A percentile compares a stretch with the other conserved stretches of the same genome.
These are phyloP conservation scores for Leccinum arenicola DNA, from an alignment of 768 basidiomycete genomes.

Conservation along the genomic window DNA sequence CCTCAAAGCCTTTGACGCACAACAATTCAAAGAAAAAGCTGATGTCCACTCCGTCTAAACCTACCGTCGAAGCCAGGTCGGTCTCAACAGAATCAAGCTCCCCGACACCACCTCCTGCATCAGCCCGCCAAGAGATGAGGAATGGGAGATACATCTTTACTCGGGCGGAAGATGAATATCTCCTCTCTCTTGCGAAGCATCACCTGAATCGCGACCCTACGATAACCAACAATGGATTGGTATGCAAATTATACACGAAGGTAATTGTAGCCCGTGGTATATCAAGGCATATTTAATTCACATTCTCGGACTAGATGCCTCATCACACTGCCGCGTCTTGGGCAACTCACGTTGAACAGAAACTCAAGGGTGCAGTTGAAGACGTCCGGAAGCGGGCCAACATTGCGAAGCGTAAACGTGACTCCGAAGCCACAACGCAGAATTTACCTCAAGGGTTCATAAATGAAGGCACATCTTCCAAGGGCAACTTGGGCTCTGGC, in stretches of 20 bases:
- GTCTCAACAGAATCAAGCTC: slow-evolving; percentile 23
- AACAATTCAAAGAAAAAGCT: slow-evolving; percentile 10
- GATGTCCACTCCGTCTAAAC: background rate
- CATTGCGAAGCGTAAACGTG: slow-evolving; percentile 48
- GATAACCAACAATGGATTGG: slow-evolving; percentile 38
- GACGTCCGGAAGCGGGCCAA: slow-evolving; percentile 45
- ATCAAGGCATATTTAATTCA: background rate
- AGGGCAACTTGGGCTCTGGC: background rate
- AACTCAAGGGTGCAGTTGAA: slow-evolving; percentile 41
- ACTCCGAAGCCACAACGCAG: background rate
- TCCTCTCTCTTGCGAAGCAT: slow-evolving; percentile 40
- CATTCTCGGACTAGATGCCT: slow-evolving; percentile 47
- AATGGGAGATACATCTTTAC: slow-evolving; percentile 46
- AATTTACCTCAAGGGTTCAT: background rate
- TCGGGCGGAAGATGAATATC: slow-evolving; percentile 49
- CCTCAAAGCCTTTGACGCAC: slow-evolving; percentile 4
- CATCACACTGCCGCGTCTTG: slow-evolving; percentile 56
- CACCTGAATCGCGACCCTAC: slow-evolving; percentile 48
- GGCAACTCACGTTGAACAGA: slow-evolving; percentile 36
- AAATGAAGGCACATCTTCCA: background rate
- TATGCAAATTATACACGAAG: slow-evolving; percentile 42
- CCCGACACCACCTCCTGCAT: slow-evolving; percentile 46
- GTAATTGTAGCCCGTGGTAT: slow-evolving; percentile 29
- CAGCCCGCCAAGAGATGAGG: slow-evolving; percentile 26
- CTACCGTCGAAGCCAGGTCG: background rate